phyloP scores from a whole-genome alignment of 2,329 filamentous ascomycete species.

The Dactylella cylindrospora region DNA sequence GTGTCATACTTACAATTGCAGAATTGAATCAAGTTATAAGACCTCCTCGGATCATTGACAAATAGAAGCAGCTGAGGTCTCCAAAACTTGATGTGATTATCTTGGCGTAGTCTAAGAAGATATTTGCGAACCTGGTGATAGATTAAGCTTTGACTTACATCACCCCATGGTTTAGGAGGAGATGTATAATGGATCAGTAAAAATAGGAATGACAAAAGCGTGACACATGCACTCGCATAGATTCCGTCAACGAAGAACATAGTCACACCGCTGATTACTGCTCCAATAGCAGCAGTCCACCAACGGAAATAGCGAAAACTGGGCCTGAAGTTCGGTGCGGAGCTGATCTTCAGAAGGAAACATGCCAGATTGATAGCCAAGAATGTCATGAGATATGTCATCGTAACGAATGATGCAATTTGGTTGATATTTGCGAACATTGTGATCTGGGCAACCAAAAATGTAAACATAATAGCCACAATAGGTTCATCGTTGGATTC shows the following conservation, averaged over 20 bases:
- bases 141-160: conserved; percentile 85
- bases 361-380: conserved; percentile 85
- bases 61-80: conserved; percentile 78
- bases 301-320: conserved; percentile 88
- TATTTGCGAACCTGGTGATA: conserved; percentile 89
- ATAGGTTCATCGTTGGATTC: conserved; percentile 72
- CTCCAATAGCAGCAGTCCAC: conserved; percentile 74
- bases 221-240: conserved; percentile 74
- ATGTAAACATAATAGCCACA: conserved; percentile 74
- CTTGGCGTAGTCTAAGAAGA: conserved; percentile 74
- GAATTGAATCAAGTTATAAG: conserved; percentile 82
- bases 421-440: conserved; percentile 83
- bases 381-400: conserved; percentile 91
- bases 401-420: conserved; percentile 85
- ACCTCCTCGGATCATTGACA: conserved; percentile 76
- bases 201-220: conserved; percentile 73
- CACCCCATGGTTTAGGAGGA: conserved; percentile 84
- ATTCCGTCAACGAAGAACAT: conserved; percentile 90
- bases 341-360: conserved; percentile 81
- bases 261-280: conserved; percentile 72
- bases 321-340: conserved; percentile 83
- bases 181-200: conserved; percentile 81
- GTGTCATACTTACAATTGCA: conserved; percentile 64
- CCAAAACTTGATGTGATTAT: conserved; percentile 88
- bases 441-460: conserved; percentile 72